These are phyloP conservation scores for Fusarium coicis DNA, from an alignment of 2,329 filamentous ascomycete genomes.

Conservation along the genomic window DNA sequence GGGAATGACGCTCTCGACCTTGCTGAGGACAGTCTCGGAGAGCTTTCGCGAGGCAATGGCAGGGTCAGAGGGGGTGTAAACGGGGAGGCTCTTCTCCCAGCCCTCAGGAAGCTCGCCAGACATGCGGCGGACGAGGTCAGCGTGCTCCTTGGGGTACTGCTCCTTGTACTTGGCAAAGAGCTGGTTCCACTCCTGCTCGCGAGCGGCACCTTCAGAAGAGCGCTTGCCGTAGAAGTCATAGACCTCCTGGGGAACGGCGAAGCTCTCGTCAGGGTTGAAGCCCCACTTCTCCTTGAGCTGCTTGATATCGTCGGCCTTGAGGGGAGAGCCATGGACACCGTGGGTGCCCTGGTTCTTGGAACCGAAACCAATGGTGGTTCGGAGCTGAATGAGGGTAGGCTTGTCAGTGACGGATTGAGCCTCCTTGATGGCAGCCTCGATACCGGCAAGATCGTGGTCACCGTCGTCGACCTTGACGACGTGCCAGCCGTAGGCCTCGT, in stretches of 20 bases:
- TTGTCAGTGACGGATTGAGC: conserved; percentile 92
- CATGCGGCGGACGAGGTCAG: conserved; percentile 84
- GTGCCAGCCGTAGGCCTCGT: conserved; percentile 98
- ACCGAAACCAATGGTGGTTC: conserved; percentile 96
- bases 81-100: conserved; percentile 94
- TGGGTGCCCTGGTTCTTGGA: conserved; percentile 93
- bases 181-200: conserved; percentile 95
- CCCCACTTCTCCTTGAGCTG: conserved; percentile 95
- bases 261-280: conserved; percentile 93
- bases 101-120: conserved; percentile 88
- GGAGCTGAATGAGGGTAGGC: conserved; percentile 95
- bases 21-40: conserved; percentile 91
- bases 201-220: conserved; percentile 84
- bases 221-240: conserved; percentile 92
- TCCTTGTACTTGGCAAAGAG: conserved; percentile 86
- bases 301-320: conserved; percentile 94
- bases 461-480: conserved; percentile 85
- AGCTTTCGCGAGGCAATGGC: conserved; percentile 95
- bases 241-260: conserved; percentile 93
- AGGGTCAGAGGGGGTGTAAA: conserved; percentile 86
- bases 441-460: conserved; percentile 86
- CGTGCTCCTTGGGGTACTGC: conserved; percentile 81
- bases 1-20: conserved; percentile 83
- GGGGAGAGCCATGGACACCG: conserved; percentile 93
- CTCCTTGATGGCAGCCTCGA: conserved; percentile 88